phyloP scores from a whole-genome alignment of 108 stramenopile species.

The Cyclotella distinguenda region DNA sequence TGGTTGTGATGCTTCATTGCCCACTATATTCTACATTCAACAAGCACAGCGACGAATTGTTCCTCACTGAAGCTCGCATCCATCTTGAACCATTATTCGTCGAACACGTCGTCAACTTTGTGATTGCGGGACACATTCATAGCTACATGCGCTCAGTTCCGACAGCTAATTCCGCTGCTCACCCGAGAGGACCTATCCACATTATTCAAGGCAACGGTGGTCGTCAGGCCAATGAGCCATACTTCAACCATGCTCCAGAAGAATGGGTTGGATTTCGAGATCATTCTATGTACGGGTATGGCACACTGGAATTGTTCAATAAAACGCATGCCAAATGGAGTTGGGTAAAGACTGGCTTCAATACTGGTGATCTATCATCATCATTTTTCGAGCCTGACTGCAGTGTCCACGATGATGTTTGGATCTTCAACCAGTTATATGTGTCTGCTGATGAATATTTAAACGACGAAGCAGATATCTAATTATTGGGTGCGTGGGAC shows the following conservation, averaged over 20 bases:
- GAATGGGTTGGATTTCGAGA: conserved; percentile 86
- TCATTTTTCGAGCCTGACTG: conserved; percentile 14
- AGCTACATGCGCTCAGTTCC: conserved; percentile 80
- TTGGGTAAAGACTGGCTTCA: conserved; percentile 65
- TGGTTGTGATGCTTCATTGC: conserved; percentile 74
- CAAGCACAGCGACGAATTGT: conserved; percentile 63
- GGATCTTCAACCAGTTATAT: conserved; percentile 33
- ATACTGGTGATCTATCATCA: conserved; percentile 1
- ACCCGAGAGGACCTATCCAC: conserved; percentile 69
- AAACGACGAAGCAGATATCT: neutral
- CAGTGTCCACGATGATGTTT: conserved; percentile 24
- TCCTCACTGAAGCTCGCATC: conserved; percentile 58
- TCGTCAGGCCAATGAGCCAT: conserved; percentile 76
- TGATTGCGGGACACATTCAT: conserved; percentile 91
- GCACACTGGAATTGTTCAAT: conserved; percentile 68
- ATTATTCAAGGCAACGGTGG: conserved; percentile 94
- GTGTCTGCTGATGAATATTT: conserved; percentile 14
- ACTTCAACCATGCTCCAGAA: conserved; percentile 57
- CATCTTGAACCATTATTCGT: conserved; percentile 84
- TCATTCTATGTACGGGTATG: conserved; percentile 86
- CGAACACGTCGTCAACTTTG: conserved; percentile 81
- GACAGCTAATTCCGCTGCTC: conserved; percentile 49
- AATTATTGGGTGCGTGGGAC: too few species aligned
- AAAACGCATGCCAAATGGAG: conserved; percentile 70
- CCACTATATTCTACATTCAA: conserved; percentile 85